Conservation (phyloP, 73 alveolate species). For the Halteria grandinella region DNA sequence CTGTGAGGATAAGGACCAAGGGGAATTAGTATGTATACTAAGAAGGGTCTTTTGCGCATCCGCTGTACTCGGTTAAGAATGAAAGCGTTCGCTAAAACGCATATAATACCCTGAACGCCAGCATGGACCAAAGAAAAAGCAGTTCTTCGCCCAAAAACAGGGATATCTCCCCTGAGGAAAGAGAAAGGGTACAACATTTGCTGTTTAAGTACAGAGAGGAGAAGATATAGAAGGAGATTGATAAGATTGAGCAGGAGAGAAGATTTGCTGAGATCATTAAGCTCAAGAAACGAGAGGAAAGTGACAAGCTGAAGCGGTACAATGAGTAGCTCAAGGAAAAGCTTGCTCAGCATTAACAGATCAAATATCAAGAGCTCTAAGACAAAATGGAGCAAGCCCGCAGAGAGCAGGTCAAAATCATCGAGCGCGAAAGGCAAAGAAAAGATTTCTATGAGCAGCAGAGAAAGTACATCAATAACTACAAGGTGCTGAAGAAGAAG, state of each 20-base stretch:
- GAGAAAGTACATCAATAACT: neutral
- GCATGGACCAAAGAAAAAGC: too few relatives aligned
- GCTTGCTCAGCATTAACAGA: neutral
- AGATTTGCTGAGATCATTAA: neutral
- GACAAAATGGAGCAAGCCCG: constrained; percentile 2
- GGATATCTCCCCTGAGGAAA: neutral
- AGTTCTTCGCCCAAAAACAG: neutral
- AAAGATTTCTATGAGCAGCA: constrained; percentile 4
- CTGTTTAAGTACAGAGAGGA: constrained; percentile 19
- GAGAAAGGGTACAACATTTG: constrained; percentile 11
- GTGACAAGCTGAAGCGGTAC: neutral
- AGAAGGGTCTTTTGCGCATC: constrained; percentile 19
- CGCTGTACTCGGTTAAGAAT: neutral
- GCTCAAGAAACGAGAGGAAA: neutral
- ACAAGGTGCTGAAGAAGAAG: constrained; percentile 19
- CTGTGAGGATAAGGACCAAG: constrained; percentile 41
- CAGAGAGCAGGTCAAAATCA: neutral
- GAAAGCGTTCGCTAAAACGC: neutral
- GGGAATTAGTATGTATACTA: neutral
- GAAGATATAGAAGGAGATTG: constrained; percentile 30
- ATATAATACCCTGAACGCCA: neutral
- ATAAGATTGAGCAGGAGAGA: constrained; percentile 14
- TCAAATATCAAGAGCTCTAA: neutral
- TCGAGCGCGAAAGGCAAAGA: neutral
- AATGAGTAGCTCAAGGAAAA: neutral